Evolutionary conservation across 2,329 filamentous ascomycete species (phyloP).

Genomic region (Talaromyces sp.): DNA sequence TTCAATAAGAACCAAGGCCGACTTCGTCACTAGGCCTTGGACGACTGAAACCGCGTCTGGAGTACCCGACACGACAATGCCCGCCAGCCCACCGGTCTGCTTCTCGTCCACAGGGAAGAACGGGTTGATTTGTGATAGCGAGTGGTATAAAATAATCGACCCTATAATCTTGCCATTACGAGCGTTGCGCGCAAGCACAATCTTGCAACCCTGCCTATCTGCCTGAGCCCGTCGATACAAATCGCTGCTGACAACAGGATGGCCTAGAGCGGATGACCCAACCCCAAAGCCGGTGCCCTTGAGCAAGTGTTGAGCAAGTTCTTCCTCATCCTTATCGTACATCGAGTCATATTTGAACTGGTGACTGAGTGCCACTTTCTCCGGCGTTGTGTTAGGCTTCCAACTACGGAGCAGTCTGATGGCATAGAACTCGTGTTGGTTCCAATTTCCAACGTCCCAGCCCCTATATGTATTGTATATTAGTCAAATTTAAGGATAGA

Average conservation of each 20-base stretch:
- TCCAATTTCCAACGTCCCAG: constrained; percentile 9
- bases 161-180: constrained; percentile 7
- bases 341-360: constrained; percentile 2
- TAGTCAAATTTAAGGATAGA: neutral
- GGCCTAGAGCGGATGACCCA: constrained; percentile 2
- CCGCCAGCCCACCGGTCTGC: constrained; percentile 2
- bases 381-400: neutral
- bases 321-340: constrained; percentile 4
- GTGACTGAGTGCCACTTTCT: constrained; percentile 3
- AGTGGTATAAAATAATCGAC: constrained; percentile 6
- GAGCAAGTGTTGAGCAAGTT: constrained; percentile 5
- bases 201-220: constrained; percentile 8
- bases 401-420: constrained; percentile 1
- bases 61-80: constrained; percentile 2
- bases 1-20: constrained; percentile 3
- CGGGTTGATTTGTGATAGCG: constrained; percentile 6
- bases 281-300: constrained; percentile 5
- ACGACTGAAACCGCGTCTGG: neutral
- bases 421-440: constrained; percentile 6
- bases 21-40: constrained; percentile 3
- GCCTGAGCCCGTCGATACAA: constrained; percentile 4
- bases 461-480: neutral
- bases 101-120: constrained; percentile 8
- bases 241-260: constrained; percentile 6
- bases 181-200: constrained; percentile 2